Conservation (phyloP, 2,329 filamentous ascomycete species). For the Arthrobotrys sphaeroides region DNA sequence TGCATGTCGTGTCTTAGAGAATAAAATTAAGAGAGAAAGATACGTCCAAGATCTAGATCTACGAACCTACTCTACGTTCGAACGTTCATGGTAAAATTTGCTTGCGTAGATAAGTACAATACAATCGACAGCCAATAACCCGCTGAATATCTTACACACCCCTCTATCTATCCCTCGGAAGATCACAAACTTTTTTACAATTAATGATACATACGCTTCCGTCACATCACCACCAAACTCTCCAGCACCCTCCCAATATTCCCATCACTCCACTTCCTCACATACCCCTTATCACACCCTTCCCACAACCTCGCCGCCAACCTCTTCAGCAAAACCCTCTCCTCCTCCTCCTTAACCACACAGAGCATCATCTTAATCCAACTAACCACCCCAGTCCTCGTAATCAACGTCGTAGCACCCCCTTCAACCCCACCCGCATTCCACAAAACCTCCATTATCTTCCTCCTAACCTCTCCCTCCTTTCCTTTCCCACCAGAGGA, state of each 20-base stretch:
- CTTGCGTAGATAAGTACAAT: too few species aligned
- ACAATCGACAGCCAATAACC: neutral
- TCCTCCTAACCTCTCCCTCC: constrained; percentile 45
- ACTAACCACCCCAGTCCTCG: constrained; percentile 56
- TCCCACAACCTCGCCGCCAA: constrained; percentile 56
- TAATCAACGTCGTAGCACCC: constrained; percentile 57
- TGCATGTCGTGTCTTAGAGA: too few species aligned
- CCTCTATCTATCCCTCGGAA: too few species aligned
- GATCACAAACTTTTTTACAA: neutral
- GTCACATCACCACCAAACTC: constrained; percentile 17
- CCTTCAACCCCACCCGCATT: constrained; percentile 56
- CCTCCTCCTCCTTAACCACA: constrained; percentile 12
- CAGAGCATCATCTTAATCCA: constrained; percentile 54
- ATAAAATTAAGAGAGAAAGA: too few species aligned
- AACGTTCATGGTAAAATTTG: too few species aligned
- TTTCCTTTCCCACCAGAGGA: neutral
- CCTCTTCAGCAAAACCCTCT: constrained; percentile 53
- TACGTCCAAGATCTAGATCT: too few species aligned
- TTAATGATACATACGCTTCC: neutral
- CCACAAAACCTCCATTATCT: constrained; percentile 57
- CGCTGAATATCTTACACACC: neutral
- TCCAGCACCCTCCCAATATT: constrained; percentile 43
- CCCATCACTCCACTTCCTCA: constrained; percentile 56
- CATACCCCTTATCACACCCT: constrained; percentile 56
- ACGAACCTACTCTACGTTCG: too few species aligned